phyloP scores from a whole-genome alignment of 345 rosid genomes.

The Salix koriyanagi region DNA sequence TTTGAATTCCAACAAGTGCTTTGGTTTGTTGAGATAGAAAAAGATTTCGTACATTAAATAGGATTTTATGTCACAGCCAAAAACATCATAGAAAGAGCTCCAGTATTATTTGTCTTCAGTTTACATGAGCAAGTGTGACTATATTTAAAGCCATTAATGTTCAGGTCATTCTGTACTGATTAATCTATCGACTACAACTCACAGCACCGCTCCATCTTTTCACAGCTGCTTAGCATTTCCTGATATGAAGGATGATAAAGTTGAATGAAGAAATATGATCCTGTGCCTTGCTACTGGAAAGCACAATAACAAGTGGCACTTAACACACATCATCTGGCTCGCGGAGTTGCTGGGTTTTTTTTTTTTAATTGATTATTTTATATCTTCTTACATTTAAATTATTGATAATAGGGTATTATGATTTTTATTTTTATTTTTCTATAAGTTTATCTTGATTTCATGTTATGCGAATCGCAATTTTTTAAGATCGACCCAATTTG shows the following conservation, averaged over 20 bases:
- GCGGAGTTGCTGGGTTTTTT: no score
- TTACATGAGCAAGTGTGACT: neutral
- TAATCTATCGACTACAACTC: neutral
- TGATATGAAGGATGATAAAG: neutral
- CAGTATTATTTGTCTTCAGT: neutral
- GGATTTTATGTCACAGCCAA: neutral
- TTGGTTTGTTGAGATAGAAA: no score
- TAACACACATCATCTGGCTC: no score
- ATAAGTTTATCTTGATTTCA: no score
- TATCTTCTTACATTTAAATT: no score
- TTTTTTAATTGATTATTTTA: no score
- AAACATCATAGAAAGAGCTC: neutral
- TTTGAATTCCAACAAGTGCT: no score
- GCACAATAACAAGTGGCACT: neutral
- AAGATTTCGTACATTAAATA: no score
- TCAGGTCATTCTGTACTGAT: neutral
- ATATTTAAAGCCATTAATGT: neutral
- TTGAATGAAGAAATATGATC: constrained; percentile 4
- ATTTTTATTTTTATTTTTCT: no score
- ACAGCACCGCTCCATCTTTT: neutral
- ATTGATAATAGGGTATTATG: fast-evolving
- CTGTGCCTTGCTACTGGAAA: neutral
- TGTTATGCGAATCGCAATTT: no score
- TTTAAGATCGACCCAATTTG: no score
- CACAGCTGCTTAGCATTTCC: neutral